Conservation (phyloP, 2,329 filamentous ascomycete genomes). For the Coniochaeta prunicola region DNA sequence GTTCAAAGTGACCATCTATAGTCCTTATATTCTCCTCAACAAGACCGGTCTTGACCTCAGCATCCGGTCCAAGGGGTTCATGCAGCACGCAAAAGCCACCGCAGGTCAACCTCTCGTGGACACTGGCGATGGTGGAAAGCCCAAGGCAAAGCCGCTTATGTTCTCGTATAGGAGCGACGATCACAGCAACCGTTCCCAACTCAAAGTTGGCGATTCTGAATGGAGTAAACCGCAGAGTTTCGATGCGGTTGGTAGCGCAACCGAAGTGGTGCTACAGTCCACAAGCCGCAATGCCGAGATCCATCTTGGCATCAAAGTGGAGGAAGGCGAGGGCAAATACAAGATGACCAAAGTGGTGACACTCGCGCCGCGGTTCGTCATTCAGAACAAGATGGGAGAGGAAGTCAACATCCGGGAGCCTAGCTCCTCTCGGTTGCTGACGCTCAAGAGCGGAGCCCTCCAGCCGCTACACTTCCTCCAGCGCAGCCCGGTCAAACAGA, state of each 20-base stretch:
- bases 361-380: constrained; percentile 81
- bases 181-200: constrained; percentile 78
- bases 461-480: constrained; percentile 87
- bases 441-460: constrained; percentile 68
- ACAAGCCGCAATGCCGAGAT: constrained; percentile 68
- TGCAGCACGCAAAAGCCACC: constrained; percentile 73
- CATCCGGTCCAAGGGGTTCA: constrained; percentile 80
- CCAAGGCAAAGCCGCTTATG: constrained; percentile 87
- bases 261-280: constrained; percentile 78
- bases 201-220: constrained; percentile 81
- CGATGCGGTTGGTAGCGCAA: constrained; percentile 89
- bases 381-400: constrained; percentile 88
- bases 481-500: constrained; percentile 73
- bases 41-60: constrained; percentile 87
- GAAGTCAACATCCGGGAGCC: constrained; percentile 87
- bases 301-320: constrained; percentile 81
- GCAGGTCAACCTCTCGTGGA: constrained; percentile 66
- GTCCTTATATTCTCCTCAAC: constrained; percentile 90
- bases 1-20: constrained; percentile 92
- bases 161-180: constrained; percentile 89
- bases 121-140: constrained; percentile 36
- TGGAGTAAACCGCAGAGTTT: constrained; percentile 99
- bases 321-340: constrained; percentile 93
- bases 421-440: constrained; percentile 79
- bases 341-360: constrained; percentile 96